phyloP scores from a whole-genome alignment of 257 asterid genomes.

The Oldenlandia corymbosa region DNA sequence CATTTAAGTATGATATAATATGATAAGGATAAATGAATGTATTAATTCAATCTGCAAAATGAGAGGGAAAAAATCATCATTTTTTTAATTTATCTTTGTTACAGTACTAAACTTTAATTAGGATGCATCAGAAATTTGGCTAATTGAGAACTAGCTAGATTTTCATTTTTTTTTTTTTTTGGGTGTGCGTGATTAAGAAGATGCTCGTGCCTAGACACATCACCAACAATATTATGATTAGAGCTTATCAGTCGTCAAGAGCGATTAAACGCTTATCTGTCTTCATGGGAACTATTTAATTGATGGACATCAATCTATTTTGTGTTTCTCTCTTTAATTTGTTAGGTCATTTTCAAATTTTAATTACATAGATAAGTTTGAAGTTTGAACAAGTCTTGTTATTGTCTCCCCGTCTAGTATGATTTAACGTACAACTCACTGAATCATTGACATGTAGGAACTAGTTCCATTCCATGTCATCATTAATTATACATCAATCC shows the following conservation, averaged over 20 bases:
- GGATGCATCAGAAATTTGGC: not conserved
- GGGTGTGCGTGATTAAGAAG: not conserved
- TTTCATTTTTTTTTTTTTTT: too few species aligned
- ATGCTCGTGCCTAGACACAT: not conserved
- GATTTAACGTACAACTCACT: not conserved
- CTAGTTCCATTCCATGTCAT: not conserved
- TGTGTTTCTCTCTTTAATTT: not conserved
- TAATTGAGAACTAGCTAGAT: not conserved
- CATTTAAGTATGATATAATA: too few species aligned
- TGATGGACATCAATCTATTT: not conserved
- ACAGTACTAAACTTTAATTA: too few species aligned
- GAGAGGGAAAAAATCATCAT: too few species aligned
- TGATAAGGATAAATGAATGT: too few species aligned
- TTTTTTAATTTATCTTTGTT: too few species aligned
- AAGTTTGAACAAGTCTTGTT: too few species aligned
- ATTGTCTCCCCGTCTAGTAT: too few species aligned
- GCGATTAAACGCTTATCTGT: not conserved
- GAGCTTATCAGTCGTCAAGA: not conserved
- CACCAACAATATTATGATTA: not conserved
- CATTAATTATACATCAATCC: too few species aligned
- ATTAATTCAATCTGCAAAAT: too few species aligned
- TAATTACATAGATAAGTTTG: too few species aligned
- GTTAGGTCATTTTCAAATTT: conserved; percentile 1
- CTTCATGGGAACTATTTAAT: not conserved
- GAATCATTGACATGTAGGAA: not conserved